A percentile compares a stretch with the other conserved stretches of the same genome.
These are phyloP conservation scores for Erythrobasidium yunnanense DNA, from an alignment of 768 basidiomycete species.

Conservation along the genomic window DNA sequence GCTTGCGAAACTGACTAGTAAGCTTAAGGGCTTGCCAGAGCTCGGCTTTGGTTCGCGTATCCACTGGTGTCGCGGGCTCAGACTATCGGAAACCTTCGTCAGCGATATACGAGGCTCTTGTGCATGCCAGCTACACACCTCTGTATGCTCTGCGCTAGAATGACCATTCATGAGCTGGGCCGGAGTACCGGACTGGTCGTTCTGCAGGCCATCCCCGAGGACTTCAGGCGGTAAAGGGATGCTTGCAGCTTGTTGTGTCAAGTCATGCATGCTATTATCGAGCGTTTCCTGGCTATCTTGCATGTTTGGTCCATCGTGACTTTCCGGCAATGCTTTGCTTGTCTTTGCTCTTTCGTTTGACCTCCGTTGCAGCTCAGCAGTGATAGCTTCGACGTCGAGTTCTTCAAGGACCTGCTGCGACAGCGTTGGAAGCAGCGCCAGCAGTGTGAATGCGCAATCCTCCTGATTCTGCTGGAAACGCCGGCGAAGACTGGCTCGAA, in stretches of 20 bases:
- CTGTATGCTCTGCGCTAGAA: neutral
- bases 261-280: no score
- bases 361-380: constrained; percentile 47
- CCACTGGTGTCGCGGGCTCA: neutral
- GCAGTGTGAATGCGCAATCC: constrained; percentile 63
- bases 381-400: constrained; percentile 67
- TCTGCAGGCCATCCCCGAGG: neutral
- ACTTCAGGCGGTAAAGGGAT: constrained; percentile 2
- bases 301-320: neutral
- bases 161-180: neutral
- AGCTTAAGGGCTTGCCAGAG: constrained; percentile 90
- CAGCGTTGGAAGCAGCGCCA: constrained; percentile 56
- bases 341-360: constrained; percentile 34
- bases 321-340: neutral
- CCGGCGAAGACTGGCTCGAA: constrained; percentile 50
- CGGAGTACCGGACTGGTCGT: neutral
- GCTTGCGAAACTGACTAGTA: constrained; percentile 44
- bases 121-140: no score
- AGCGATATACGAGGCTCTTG: no score
- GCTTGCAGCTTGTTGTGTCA: neutral
- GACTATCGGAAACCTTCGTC: no score
- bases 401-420: constrained; percentile 55
- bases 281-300: neutral
- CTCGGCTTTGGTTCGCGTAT: constrained; percentile 50
- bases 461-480: constrained; percentile 68